Conservation (phyloP, 106 monocot species). For the Chionographis japonica region DNA sequence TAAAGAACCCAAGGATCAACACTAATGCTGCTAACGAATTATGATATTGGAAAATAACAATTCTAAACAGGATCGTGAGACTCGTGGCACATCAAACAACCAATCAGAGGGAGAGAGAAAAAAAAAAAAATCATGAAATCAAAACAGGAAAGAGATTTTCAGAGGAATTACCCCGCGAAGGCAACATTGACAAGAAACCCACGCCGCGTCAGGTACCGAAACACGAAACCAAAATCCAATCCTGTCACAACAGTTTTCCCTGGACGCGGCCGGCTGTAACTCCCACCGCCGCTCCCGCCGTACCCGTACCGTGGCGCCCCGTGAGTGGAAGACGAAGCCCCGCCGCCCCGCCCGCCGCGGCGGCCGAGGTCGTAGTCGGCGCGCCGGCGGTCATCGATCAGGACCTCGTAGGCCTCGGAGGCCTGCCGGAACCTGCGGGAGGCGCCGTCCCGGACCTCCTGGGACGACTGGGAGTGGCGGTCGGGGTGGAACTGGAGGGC, state of each 20-base stretch:
- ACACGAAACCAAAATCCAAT: conserved; percentile 39
- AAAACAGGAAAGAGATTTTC: not conserved
- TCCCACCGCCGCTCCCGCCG: conserved; percentile 11
- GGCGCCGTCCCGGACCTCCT: conserved; percentile 34
- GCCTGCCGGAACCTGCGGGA: conserved; percentile 47
- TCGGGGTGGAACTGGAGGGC: conserved; percentile 88
- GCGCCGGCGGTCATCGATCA: conserved; percentile 58
- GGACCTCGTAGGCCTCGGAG: conserved; percentile 72
- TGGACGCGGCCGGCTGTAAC: conserved; percentile 8
- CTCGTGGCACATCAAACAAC: too few relatives aligned
- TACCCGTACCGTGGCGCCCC: conserved; percentile 1
- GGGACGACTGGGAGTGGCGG: conserved; percentile 50
- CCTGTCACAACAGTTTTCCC: conserved; percentile 8
- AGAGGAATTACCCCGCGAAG: conserved; percentile 53
- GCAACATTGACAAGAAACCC: conserved; percentile 53
- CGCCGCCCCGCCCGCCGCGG: not conserved
- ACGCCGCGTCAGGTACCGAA: conserved; percentile 44
- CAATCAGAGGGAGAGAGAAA: too few relatives aligned
- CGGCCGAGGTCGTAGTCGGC: conserved; percentile 44
- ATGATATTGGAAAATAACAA: not conserved
- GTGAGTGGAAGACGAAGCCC: conserved; percentile 14
- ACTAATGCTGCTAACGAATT: too few relatives aligned
- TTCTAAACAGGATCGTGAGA: too few relatives aligned
- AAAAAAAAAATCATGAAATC: not conserved
- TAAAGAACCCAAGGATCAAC: too few relatives aligned